These are phyloP conservation scores for Yamadazyma buinensis DNA, from an alignment of 1,139 yeast genomes.

Conservation along the genomic window DNA sequence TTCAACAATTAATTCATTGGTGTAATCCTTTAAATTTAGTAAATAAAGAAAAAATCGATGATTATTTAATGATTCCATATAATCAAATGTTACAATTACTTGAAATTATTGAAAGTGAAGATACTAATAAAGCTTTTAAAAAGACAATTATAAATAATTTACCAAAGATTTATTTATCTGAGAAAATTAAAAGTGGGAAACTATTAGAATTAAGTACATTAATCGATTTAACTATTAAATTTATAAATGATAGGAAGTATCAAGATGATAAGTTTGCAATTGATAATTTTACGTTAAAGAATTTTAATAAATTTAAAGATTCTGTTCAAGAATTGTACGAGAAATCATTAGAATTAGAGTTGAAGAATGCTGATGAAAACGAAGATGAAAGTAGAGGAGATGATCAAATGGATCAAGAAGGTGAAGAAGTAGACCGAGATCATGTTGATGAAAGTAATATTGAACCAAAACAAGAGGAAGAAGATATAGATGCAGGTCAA, in stretches of 20 bases:
- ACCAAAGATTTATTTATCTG: constrained; percentile 40
- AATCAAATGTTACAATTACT: constrained; percentile 57
- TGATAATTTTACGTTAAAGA: constrained; percentile 45
- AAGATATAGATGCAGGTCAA: constrained; percentile 22
- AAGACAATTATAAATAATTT: constrained; percentile 55
- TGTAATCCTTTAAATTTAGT: constrained; percentile 77
- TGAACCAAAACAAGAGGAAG: constrained; percentile 22
- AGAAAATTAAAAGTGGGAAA: constrained; percentile 25
- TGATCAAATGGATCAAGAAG: constrained; percentile 8
- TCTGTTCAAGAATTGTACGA: constrained; percentile 24
- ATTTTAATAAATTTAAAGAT: constrained; percentile 42
- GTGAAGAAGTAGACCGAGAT: constrained; percentile 8
- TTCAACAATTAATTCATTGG: constrained; percentile 81
- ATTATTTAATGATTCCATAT: constrained; percentile 33
- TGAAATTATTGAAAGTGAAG: constrained; percentile 42
- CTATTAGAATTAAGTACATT: constrained; percentile 32
- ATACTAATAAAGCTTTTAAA: constrained; percentile 50
- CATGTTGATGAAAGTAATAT: constrained; percentile 2
- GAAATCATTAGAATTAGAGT: constrained; percentile 8
- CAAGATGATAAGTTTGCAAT: constrained; percentile 26
- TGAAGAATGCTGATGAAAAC: constrained; percentile 3
- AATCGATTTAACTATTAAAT: constrained; percentile 29
- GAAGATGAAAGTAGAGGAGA: constrained; percentile 4
- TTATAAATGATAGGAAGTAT: constrained; percentile 22
- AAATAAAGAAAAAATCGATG: constrained; percentile 31